Evolutionary conservation across 805 yeast genomes (phyloP).

Genomic region (Metschnikowia cubensis): DNA sequence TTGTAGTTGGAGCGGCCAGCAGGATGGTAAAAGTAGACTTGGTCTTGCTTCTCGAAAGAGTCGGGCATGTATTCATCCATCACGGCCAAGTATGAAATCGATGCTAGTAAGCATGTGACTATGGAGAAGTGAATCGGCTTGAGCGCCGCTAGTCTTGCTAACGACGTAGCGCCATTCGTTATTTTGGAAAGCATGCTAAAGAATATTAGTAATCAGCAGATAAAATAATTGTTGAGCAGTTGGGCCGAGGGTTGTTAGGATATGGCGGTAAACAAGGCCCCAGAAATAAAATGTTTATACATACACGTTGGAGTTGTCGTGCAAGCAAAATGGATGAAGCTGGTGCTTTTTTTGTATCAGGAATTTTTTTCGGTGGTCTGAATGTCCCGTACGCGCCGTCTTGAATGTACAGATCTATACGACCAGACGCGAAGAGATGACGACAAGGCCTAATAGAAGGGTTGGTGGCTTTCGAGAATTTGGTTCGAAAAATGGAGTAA

Average conservation of each 20-base stretch:
- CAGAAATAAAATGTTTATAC: background rate
- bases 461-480: background rate
- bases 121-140: conserved; percentile 86
- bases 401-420: background rate
- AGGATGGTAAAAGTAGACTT: conserved; percentile 33
- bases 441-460: background rate
- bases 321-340: background rate
- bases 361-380: conserved; percentile 4
- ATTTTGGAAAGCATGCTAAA: conserved; percentile 27
- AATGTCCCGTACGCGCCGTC: conserved; percentile 2
- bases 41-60: conserved; percentile 34
- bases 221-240: background rate
- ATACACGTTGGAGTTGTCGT: background rate
- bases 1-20: conserved; percentile 30
- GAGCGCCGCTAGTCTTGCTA: conserved; percentile 63
- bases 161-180: conserved; percentile 30
- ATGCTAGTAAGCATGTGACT: conserved; percentile 65
- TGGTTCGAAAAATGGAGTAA: background rate
- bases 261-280: background rate
- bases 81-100: conserved; percentile 73
- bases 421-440: conserved; percentile 3
- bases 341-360: background rate
- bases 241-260: no score
- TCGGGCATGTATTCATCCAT: conserved; percentile 62
- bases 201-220: background rate